phyloP scores from a whole-genome alignment of 306 rosid species.

The Malus orientalis region DNA sequence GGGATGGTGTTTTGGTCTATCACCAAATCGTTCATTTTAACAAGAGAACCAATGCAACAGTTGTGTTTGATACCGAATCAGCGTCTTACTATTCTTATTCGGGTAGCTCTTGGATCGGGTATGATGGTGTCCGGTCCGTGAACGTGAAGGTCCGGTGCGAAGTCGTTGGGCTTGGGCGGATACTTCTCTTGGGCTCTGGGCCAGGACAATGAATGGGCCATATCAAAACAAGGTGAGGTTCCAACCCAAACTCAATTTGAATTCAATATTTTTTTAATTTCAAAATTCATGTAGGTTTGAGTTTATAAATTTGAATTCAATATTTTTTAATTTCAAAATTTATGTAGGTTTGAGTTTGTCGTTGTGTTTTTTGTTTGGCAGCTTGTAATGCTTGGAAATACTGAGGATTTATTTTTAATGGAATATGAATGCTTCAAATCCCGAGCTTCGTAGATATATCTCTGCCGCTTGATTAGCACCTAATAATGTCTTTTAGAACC shows the following conservation, averaged over 20 bases:
- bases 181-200: constrained; percentile 71
- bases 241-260: not conserved
- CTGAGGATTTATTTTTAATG: not conserved
- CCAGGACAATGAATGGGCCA: constrained; percentile 19
- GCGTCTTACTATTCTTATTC: constrained; percentile 50
- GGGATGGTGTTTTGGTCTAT: constrained; percentile 39
- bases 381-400: constrained; percentile 49
- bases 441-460: too few species aligned
- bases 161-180: constrained; percentile 43
- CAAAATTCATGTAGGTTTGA: too few species aligned
- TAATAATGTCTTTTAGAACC: too few species aligned
- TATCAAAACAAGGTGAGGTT: constrained; percentile 42
- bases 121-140: constrained; percentile 50
- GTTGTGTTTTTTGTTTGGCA: constrained; percentile 17
- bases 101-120: constrained; percentile 63
- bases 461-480: accelerated
- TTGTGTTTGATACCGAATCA: constrained; percentile 38
- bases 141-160: constrained; percentile 36
- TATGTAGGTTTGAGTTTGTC: not conserved
- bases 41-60: constrained; percentile 10
- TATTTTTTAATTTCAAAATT: too few species aligned
- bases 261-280: too few species aligned
- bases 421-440: not conserved
- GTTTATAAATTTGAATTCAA: too few species aligned
- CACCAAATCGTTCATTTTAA: constrained; percentile 37